A percentile compares a stretch with the other conserved stretches of the same genome.
phyloP scores from a whole-genome alignment of 2,329 filamentous ascomycete genomes.

The Apiospora phragmitis region DNA sequence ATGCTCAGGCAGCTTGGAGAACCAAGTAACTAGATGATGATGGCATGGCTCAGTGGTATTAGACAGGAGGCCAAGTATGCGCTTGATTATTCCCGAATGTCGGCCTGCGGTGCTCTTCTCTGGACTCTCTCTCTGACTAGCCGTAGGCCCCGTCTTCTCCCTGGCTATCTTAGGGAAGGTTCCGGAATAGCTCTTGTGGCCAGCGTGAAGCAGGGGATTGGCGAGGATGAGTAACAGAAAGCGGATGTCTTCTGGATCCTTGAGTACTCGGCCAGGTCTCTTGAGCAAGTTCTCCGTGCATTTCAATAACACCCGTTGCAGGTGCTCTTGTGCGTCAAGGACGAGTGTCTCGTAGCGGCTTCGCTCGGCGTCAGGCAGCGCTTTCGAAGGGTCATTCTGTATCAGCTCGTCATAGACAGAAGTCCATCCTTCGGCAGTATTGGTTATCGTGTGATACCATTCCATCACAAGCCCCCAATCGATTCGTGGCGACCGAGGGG shows the following conservation, averaged over 20 bases:
- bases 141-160: neutral
- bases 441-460: conserved; percentile 74
- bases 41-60: conserved; percentile 77
- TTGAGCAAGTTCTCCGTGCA: conserved; percentile 78
- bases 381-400: conserved; percentile 32
- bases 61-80: conserved; percentile 77
- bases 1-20: conserved; percentile 66
- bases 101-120: conserved; percentile 54
- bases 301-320: conserved; percentile 72
- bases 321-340: conserved; percentile 64
- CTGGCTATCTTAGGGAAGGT: conserved; percentile 10
- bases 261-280: conserved; percentile 70
- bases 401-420: conserved; percentile 57
- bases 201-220: conserved; percentile 71
- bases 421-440: conserved; percentile 68
- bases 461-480: conserved; percentile 71
- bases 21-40: conserved; percentile 75
- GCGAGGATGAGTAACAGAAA: conserved; percentile 77
- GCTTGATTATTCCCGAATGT: conserved; percentile 83
- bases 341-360: conserved; percentile 48
- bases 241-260: conserved; percentile 68
- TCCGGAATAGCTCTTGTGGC: conserved; percentile 25
- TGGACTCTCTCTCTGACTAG: neutral
- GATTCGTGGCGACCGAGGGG: conserved; percentile 64
- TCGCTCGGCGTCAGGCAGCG: conserved; percentile 37